Base-by-base conservation (phyloP, 805 yeast genomes). In the Wickerhamomyces bovis region DNA sequence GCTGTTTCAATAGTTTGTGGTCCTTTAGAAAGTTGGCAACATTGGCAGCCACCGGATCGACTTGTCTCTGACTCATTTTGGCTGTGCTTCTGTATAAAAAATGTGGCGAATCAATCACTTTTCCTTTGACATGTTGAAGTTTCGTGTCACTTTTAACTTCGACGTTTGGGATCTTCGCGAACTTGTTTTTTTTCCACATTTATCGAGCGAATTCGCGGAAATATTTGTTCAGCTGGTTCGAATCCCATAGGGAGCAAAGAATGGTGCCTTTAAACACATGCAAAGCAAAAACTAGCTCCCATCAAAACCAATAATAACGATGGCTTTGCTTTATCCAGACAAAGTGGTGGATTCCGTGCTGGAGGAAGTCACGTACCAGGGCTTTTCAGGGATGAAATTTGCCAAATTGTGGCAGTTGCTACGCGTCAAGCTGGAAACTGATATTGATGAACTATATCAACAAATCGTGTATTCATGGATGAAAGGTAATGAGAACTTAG, bases 11-110 rank as follows among this genome's bases (percentile, higher is more conserved):
- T n/a, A 68, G 65, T 30, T 70, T 62, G 64, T 85, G 76, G 55
- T 79, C 77, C 50, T 92, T 80, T 51, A 90, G 70, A 51, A 73
- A 85, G 44, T 76, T 74, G 36, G 95, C 96, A 40, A 92, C 67
- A 16, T 83, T 83, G 42, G 82, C 53, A 0, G 90, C 83, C 22
- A 74, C 69, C 1, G 87, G 87, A 47, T 70, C 72, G 44, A 46
- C 50, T 26, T 53, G 60, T 36, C 39, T 36, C 12, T 36, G 18
- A 33, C 36, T 33, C 36, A 33, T 33, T 33, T 12, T 33, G 16
- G 20, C 20, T 16, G 3, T 9, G 36, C 3, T n/a, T 16, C 20
- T 16, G 11, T 8, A 11, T 18, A 5, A 16, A 5, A 16, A 33
- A 16, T 33, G 31, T 28, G 31, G 31, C 28, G 23, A 30, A 30